Conservation (phyloP, 202 grass and related monocot genomes). For the Brachypodium distachyon region DNA sequence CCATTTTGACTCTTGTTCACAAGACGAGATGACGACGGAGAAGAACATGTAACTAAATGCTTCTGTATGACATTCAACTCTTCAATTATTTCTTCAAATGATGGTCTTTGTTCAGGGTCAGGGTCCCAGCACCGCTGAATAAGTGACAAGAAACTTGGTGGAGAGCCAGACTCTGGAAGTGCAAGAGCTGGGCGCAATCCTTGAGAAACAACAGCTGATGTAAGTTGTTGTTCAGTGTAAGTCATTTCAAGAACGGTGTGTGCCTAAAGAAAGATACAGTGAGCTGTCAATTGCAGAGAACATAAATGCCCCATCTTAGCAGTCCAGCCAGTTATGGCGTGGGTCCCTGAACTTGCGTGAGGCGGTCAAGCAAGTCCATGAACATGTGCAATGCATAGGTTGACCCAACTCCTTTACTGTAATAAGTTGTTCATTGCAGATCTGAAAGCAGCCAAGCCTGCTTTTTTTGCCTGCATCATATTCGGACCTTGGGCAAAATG, state of each 20-base stretch:
- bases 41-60: constrained; percentile 26
- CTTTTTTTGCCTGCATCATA: not conserved
- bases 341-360: not conserved
- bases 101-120: constrained; percentile 68
- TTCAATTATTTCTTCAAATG: constrained; percentile 61
- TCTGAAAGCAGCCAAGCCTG: not conserved
- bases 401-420: not conserved
- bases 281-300: not conserved
- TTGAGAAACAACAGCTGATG: constrained; percentile 73
- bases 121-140: constrained; percentile 73
- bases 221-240: constrained; percentile 92
- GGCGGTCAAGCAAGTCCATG: not conserved
- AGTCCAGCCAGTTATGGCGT: not conserved
- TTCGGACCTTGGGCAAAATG: not conserved
- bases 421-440: not conserved
- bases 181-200: constrained; percentile 68
- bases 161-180: constrained; percentile 50
- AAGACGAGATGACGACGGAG: constrained; percentile 1
- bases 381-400: not conserved
- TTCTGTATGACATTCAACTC: constrained; percentile 45
- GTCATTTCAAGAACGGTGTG: constrained; percentile 99
- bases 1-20: constrained; percentile 34
- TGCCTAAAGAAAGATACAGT: constrained; percentile 52
- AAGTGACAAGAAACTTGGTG: constrained; percentile 63
- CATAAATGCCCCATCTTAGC: not conserved